phyloP scores from a whole-genome alignment of 1,284 basidiomycete species.

The Coniferiporia sulphurascens region DNA sequence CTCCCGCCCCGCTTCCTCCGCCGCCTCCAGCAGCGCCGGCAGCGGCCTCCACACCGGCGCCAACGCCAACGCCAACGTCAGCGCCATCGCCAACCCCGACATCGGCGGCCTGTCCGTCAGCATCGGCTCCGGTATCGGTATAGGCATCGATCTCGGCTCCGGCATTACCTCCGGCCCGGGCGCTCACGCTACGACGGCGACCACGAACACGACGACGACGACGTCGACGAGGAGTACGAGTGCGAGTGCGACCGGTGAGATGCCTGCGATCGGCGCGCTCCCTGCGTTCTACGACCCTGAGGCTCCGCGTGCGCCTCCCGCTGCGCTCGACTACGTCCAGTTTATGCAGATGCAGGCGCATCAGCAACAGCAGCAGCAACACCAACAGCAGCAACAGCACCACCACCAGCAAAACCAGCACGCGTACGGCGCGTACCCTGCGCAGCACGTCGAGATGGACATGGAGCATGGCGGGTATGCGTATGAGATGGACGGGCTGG shows the following conservation, averaged over 20 bases:
- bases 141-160: constrained; percentile 24
- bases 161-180: constrained; percentile 23
- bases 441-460: background rate
- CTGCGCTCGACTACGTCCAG: background rate
- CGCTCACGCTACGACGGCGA: too few species aligned
- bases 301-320: background rate
- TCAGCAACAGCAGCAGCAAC: constrained; percentile 10
- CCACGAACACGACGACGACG: too few species aligned
- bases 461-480: background rate
- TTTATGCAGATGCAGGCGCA: background rate
- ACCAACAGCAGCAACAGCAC: background rate
- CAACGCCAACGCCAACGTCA: background rate
- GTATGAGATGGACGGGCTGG: background rate
- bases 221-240: too few species aligned
- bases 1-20: constrained; percentile 34
- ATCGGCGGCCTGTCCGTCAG: constrained; percentile 26
- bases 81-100: constrained; percentile 7
- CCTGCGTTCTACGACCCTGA: background rate
- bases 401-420: background rate
- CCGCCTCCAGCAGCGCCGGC: constrained; percentile 34
- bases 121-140: background rate
- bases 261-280: background rate
- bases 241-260: background rate
- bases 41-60: constrained; percentile 9
- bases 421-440: background rate